Evolutionary conservation across 192 early-diverging fungal genomes (phyloP).

Genomic region (Diversispora eburnea): DNA sequence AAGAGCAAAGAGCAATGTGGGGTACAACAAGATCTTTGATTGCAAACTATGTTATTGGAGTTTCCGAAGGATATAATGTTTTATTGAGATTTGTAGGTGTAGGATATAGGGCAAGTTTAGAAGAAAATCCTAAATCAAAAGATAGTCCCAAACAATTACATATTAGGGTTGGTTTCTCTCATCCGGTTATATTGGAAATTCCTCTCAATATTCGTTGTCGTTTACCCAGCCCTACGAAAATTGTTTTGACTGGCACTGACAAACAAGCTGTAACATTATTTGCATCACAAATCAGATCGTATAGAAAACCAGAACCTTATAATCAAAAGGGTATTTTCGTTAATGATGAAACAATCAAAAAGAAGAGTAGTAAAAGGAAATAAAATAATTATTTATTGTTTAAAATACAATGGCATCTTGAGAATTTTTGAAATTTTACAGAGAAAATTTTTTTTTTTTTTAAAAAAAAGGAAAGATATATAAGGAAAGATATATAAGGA

Average conservation of each 20-base stretch:
- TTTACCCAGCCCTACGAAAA: conserved; percentile 77
- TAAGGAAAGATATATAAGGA: too few relatives aligned
- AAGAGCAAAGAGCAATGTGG: conserved; percentile 90
- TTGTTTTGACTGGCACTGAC: conserved; percentile 80
- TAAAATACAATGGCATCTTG: neutral
- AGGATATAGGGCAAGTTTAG: conserved; percentile 87
- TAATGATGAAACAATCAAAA: conserved; percentile 95
- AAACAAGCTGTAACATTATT: conserved; percentile 79
- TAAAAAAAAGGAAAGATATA: too few relatives aligned
- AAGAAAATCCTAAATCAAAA: conserved; percentile 36
- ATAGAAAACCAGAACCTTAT: conserved; percentile 95
- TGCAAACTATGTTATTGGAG: conserved; percentile 81
- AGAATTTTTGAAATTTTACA: too few relatives aligned
- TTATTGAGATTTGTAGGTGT: conserved; percentile 88
- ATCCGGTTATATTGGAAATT: conserved; percentile 74
- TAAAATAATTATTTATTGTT: conserved; percentile 38
- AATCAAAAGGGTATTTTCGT: conserved; percentile 99
- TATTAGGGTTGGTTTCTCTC: conserved; percentile 85
- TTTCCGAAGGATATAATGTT: conserved; percentile 82
- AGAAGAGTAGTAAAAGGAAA: conserved; percentile 98
- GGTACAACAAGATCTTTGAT: conserved; percentile 92
- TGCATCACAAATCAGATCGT: conserved; percentile 86
- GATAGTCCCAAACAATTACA: conserved; percentile 45
- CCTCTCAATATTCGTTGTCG: conserved; percentile 74
- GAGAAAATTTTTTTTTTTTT: too few relatives aligned